Evolutionary conservation across 768 basidiomycete genomes (phyloP), one percentile per base, ranked within the genome.

Genomic region (Termitomyces titanicus): DNA sequence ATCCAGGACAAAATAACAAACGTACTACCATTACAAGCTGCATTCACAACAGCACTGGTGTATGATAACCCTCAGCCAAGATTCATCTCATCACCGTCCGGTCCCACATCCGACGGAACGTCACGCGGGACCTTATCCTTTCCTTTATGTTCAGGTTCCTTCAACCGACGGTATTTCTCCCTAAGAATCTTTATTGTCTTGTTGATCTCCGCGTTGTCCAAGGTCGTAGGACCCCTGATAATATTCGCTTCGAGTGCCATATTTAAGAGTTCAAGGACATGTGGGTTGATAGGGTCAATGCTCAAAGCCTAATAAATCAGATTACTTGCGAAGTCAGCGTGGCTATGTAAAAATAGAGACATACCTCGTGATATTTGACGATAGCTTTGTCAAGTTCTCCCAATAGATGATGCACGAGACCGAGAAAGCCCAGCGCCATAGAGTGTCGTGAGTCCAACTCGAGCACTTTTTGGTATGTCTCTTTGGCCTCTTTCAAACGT

Each of bases 291-390:
- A 9, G 90, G 91, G 63, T 92, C 88, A 58, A 93, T 76, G 63
- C 88, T 88, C 47, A 94, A 72, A 0, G 90, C 85, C 87, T 90
- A 61, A 8, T 25, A 42, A 15, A 54, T 57, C 53, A 48, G 42
- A 38, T 27, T 46, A n/a, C 38, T 24, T 54, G 15, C 7, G 35
- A 31, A 11, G 15, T 13, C 35, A 44, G 47, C 18, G 49, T 40
- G 11, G 27, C 11, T 25, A n/a, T n/a, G 11, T 44, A 31, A 11
- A 24, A 24, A 27, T 39, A 42, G 35, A 29, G 5, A 55, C 84
- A 37, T 51, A 94, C 95, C 76, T 95, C 92, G 66, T 99, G 97
- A 61, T 97, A 98, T 57, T 86, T 87, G 35, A 92, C 73, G 61
- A 99, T 94, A 2, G 96, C 91, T 12, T 80, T 79, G 61, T 95